phyloP scores from a whole-genome alignment of 176 grass and related monocot species.

The Phyllostachys edulis region DNA sequence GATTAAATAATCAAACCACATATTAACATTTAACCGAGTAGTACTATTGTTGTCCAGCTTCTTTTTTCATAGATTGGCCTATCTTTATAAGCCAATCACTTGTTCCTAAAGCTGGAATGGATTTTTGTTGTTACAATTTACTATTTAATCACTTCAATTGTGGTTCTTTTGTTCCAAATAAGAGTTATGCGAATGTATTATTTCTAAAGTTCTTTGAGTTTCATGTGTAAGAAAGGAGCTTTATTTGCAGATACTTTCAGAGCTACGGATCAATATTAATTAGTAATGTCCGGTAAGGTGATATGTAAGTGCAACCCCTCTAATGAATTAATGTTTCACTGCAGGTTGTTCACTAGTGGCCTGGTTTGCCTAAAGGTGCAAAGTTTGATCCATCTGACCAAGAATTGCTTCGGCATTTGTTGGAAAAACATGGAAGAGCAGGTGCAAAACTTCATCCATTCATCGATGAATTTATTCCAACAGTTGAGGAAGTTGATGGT shows the following conservation, averaged over 20 bases:
- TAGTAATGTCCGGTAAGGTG: conserved; percentile 6
- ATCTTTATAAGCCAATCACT: conserved; percentile 9
- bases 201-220: conserved; percentile 13
- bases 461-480: conserved; percentile 91
- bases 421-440: conserved; percentile 60
- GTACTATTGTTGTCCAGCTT: neutral
- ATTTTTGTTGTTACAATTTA: neutral
- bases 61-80: neutral
- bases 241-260: neutral
- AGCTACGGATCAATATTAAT: neutral
- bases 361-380: conserved; percentile 90
- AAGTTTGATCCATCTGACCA: conserved; percentile 95
- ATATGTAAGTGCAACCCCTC: conserved; percentile 7
- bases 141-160: conserved; percentile 7
- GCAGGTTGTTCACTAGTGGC: conserved; percentile 92
- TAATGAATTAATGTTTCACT: conserved; percentile 28
- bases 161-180: conserved; percentile 12
- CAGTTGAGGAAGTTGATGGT: conserved; percentile 80
- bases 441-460: conserved; percentile 72
- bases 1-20: conserved; percentile 1
- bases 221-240: neutral
- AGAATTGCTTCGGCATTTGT: conserved; percentile 84
- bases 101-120: conserved; percentile 10
- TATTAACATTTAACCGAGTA: neutral
- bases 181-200: conserved; percentile 8